phyloP scores from a whole-genome alignment of 352 stramenopile genomes.

The Aphanomyces astaci region DNA sequence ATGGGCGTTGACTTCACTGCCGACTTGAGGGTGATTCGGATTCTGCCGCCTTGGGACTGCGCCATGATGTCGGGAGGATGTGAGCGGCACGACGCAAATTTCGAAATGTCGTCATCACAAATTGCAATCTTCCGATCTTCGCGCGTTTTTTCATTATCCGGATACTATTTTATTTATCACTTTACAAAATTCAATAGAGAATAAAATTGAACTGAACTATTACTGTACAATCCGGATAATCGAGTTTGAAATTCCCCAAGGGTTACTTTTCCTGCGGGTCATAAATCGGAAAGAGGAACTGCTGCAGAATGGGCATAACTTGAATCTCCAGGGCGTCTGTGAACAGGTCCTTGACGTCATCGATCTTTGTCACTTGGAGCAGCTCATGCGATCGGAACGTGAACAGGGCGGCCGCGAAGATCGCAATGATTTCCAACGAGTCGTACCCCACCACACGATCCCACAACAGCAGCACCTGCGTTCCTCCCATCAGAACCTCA shows the following conservation, averaged over 20 bases:
- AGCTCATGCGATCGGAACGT: constrained; percentile 55
- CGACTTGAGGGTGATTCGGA: not conserved
- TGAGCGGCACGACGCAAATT: not conserved
- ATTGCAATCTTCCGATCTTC: not conserved
- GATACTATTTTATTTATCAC: not conserved
- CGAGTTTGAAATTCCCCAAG: no score
- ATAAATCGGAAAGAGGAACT: constrained; percentile 54
- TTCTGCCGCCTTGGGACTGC: not conserved
- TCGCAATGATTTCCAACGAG: constrained; percentile 52
- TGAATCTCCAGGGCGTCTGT: constrained; percentile 61
- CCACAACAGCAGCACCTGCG: constrained; percentile 58
- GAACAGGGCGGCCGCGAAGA: constrained; percentile 65
- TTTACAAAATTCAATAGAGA: constrained; percentile 2
- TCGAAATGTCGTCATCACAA: no score
- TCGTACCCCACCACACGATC: constrained; percentile 68
- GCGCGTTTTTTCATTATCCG: not conserved
- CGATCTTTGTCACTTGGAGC: constrained; percentile 32
- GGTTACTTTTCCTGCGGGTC: not conserved
- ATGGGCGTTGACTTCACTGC: not conserved
- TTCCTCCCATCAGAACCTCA: not conserved
- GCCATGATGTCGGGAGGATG: not conserved
- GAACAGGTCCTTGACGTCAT: constrained; percentile 60
- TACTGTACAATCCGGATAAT: no score
- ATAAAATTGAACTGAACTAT: no score
- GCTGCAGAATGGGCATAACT: constrained; percentile 54